Evolutionary conservation across 768 basidiomycete species (phyloP), one percentile per base, ranked within the genome.

Genomic region (Mycena haematopus): DNA sequence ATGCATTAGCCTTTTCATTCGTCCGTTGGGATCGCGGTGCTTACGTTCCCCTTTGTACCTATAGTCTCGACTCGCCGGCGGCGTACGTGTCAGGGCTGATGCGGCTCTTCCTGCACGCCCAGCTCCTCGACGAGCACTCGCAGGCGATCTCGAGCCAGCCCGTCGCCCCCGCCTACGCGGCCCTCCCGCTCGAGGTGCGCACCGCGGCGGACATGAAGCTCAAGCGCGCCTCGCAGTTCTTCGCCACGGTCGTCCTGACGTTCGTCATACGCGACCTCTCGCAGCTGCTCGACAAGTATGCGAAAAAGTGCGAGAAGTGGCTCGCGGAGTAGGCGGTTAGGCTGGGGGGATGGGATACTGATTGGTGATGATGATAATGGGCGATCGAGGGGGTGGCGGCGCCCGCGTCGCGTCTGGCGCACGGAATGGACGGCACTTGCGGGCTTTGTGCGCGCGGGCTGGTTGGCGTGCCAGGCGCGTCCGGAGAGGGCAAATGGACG

Each of bases 231-330:
- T 93, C 92, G n/a, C 92, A 96, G 71, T 96, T 96, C 74, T 96
- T 96, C 69, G 91, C 91, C 25, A 91, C 83, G 56, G 93, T 95
- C 63, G 86, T 96, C 57, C 81, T 95, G 64, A 91, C 91, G 19
- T 95, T 96, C 73, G 93, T 96, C 70, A 87, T 96, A 69, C 87
- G 88, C 56, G 93, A 95, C 74, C 81, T 95, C 66, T 91, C 92
- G 44, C 87, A 90, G 70, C 77, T 96, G 52, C 80, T 96, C 64
- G 95, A 96, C 80, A 95, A 96, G 77, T 95, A 95, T 74, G 91
- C 89, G 66, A 95, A 95, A 83, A 92, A 92, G 74, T 93, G 92
- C 76, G 93, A 93, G 78, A 93, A 93, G 76, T 93, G 92, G 91
- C 82, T 94, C 38, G 91, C 87, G 38, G 93, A 95, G 72, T 94